Evolutionary conservation across 768 basidiomycete genomes (phyloP).

Genomic region (Pleurotus eryngii): DNA sequence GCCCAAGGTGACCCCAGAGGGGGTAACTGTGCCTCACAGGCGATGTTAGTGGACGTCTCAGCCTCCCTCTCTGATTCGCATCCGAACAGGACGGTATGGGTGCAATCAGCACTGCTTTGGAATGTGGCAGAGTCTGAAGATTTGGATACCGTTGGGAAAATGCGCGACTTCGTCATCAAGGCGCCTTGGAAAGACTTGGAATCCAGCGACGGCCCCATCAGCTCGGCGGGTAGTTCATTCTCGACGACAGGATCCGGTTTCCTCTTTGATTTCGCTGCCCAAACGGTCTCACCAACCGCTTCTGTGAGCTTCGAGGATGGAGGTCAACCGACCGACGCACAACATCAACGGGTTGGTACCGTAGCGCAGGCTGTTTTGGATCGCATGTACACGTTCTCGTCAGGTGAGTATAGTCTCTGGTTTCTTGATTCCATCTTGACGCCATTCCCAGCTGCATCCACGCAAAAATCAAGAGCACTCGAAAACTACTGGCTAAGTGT

Average conservation of each 20-base stretch:
- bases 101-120: conserved; percentile 58
- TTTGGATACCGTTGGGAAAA: conserved; percentile 25
- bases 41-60: conserved; percentile 51
- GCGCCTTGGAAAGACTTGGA: conserved; percentile 47
- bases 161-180: conserved; percentile 44
- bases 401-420: conserved; percentile 37
- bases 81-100: conserved; percentile 56
- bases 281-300: conserved; percentile 40
- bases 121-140: conserved; percentile 52
- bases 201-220: conserved; percentile 36
- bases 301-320: conserved; percentile 40
- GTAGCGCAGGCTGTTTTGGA: conserved; percentile 41
- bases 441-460: conserved; percentile 47
- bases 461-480: conserved; percentile 46
- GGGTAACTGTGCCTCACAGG: conserved; percentile 50
- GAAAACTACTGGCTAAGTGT: conserved; percentile 52
- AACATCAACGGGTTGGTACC: conserved; percentile 40
- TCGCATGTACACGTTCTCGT: conserved; percentile 57
- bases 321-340: conserved; percentile 43
- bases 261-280: conserved; percentile 57
- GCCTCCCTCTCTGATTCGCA: conserved; percentile 33
- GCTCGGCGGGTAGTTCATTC: conserved; percentile 29
- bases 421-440: not conserved
- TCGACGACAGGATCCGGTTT: conserved; percentile 46
- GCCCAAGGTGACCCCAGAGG: conserved; percentile 38